Evolutionary conservation across 2,329 filamentous ascomycete species (phyloP).

Genomic region (Pseudocercospora fuligena): DNA sequence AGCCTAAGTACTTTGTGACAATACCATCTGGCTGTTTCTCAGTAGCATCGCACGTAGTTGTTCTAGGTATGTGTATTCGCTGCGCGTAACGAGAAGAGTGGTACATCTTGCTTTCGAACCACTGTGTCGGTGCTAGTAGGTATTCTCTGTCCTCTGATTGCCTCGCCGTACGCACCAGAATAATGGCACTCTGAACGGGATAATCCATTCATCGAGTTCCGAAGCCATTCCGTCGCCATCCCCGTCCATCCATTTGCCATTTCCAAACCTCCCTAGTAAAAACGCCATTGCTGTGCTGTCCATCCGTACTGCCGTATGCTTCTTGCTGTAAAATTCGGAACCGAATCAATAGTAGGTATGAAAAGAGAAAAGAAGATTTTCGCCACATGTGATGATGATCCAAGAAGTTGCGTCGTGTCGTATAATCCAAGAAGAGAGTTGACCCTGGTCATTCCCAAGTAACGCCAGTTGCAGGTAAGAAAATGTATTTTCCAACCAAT

Average conservation of each 20-base stretch:
- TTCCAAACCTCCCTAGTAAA: not conserved
- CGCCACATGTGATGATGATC: not conserved
- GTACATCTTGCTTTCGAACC: not conserved
- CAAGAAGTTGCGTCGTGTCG: not conserved
- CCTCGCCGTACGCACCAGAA: not conserved
- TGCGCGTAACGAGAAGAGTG: no score
- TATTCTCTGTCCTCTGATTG: not conserved
- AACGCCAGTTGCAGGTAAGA: not conserved
- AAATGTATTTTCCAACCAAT: not conserved
- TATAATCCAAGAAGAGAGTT: not conserved
- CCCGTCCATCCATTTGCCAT: not conserved
- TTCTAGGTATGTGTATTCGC: not conserved
- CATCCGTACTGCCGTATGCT: conserved; percentile 2
- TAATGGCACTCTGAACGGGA: not conserved
- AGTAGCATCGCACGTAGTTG: not conserved
- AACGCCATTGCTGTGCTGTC: conserved; percentile 7
- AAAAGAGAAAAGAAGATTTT: not conserved
- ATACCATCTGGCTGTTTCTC: not conserved
- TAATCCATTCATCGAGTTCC: not conserved
- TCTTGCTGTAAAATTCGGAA: not conserved
- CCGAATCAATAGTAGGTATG: not conserved
- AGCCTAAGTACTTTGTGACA: not conserved
- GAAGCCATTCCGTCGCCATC: not conserved
- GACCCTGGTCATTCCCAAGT: not conserved
- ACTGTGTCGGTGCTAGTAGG: not conserved